Conservation (phyloP, 352 stramenopile genomes). For the Globisporangium splendens region DNA sequence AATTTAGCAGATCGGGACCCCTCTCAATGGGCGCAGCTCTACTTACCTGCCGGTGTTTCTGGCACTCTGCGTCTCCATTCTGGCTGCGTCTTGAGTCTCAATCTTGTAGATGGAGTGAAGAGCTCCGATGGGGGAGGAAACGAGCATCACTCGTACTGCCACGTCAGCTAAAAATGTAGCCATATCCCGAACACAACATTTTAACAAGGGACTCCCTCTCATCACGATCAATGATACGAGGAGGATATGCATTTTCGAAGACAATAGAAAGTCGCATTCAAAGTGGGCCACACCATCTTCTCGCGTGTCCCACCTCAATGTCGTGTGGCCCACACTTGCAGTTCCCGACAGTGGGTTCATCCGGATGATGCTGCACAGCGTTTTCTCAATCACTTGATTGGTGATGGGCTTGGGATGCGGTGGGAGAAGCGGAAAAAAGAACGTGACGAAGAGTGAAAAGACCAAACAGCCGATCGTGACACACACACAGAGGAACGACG, state of each 20-base stretch:
- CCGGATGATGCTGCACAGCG: no score
- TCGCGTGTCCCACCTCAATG: no score
- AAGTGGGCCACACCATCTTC: no score
- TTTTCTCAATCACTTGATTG: constrained; percentile 1
- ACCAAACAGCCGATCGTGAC: no score
- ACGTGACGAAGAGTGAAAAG: not conserved
- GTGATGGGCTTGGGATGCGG: not conserved
- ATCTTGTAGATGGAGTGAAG: not conserved
- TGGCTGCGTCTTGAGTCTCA: not conserved
- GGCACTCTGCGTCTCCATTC: not conserved
- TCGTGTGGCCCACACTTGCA: no score
- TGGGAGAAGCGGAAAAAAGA: not conserved
- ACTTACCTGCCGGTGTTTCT: not conserved
- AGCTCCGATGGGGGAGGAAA: not conserved
- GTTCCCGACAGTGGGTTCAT: no score
- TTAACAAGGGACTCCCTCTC: not conserved
- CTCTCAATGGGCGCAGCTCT: not conserved
- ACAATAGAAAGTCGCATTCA: not conserved
- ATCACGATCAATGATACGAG: no score
- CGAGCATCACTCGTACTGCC: not conserved
- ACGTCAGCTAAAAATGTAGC: not conserved
- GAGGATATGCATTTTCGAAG: no score
- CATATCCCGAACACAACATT: not conserved
- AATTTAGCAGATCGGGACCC: not conserved
- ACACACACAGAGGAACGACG: not conserved